These are phyloP conservation scores for Debaryomycetaceae sp. DNA, from an alignment of 1,139 yeast genomes.

Conservation along the genomic window DNA sequence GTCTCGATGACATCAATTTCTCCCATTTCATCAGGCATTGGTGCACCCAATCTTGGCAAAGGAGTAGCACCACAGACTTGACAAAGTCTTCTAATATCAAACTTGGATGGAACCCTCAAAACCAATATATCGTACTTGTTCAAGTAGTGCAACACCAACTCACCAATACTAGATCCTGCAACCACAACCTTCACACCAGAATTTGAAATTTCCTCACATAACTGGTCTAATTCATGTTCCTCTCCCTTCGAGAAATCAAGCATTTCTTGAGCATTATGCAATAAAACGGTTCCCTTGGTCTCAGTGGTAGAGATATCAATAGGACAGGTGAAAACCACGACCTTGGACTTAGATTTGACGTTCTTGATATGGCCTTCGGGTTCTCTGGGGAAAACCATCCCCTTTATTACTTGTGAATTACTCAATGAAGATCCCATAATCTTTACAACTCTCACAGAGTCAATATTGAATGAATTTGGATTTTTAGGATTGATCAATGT, in stretches of 20 bases:
- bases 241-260: slow-evolving; percentile 94
- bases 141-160: slow-evolving; percentile 86
- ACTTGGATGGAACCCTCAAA: slow-evolving; percentile 87
- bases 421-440: slow-evolving; percentile 87
- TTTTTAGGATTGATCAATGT: slow-evolving; percentile 68
- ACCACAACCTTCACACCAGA: slow-evolving; percentile 84
- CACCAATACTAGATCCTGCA: slow-evolving; percentile 93
- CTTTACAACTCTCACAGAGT: slow-evolving; percentile 90
- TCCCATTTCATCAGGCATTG: slow-evolving; percentile 94
- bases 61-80: slow-evolving; percentile 99
- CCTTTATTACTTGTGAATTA: slow-evolving; percentile 79
- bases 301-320: slow-evolving; percentile 93
- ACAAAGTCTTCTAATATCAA: slow-evolving; percentile 88
- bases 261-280: slow-evolving; percentile 97
- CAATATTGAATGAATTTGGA: slow-evolving; percentile 73
- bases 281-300: slow-evolving; percentile 93
- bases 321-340: slow-evolving; percentile 91
- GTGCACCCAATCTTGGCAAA: slow-evolving; percentile 91
- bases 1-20: slow-evolving; percentile 84
- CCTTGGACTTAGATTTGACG: slow-evolving; percentile 62
- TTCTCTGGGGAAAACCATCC: slow-evolving; percentile 97
- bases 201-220: slow-evolving; percentile 78
- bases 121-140: slow-evolving; percentile 84
- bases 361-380: slow-evolving; percentile 88
- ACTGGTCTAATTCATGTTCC: slow-evolving; percentile 86